Conservation (phyloP, 176 grass and related monocot genomes). For the Poa annua region DNA sequence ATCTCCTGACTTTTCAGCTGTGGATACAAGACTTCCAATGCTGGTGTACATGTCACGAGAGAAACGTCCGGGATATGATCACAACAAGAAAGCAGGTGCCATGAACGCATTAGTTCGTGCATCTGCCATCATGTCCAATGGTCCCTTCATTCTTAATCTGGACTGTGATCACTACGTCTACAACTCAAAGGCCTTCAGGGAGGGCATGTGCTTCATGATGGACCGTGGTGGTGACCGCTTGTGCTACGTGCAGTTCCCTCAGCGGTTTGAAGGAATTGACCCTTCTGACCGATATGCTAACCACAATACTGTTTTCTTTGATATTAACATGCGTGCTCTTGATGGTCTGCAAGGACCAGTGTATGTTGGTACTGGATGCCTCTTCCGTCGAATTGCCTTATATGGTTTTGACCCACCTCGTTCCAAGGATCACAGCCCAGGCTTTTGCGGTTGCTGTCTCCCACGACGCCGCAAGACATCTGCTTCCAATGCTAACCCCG, state of each 20-base stretch:
- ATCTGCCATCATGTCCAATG: constrained; percentile 96
- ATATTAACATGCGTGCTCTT: constrained; percentile 98
- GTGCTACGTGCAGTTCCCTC: constrained; percentile 94
- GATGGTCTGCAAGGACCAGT: constrained; percentile 95
- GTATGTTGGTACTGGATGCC: constrained; percentile 95
- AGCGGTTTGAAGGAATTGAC: constrained; percentile 94
- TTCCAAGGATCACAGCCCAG: constrained; percentile 70
- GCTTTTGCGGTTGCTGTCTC: constrained; percentile 69
- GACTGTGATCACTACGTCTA: constrained; percentile 98
- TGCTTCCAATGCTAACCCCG: constrained; percentile 47
- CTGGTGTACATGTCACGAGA: constrained; percentile 92
- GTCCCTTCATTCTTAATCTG: constrained; percentile 96
- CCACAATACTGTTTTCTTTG: constrained; percentile 97
- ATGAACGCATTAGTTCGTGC: constrained; percentile 98
- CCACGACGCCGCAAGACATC: constrained; percentile 57
- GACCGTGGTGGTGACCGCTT: constrained; percentile 89
- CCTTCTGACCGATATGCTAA: constrained; percentile 97
- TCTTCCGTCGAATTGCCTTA: constrained; percentile 92
- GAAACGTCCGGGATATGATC: constrained; percentile 94
- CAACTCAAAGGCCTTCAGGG: constrained; percentile 83
- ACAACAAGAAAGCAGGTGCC: constrained; percentile 97
- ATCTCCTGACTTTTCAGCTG: constrained; percentile 63
- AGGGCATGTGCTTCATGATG: constrained; percentile 99
- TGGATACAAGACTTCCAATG: constrained; percentile 85
- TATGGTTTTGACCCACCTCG: constrained; percentile 95